Base-by-base conservation (phyloP, 2,329 filamentous ascomycete species). In the Drechslerella coelobrocha region DNA sequence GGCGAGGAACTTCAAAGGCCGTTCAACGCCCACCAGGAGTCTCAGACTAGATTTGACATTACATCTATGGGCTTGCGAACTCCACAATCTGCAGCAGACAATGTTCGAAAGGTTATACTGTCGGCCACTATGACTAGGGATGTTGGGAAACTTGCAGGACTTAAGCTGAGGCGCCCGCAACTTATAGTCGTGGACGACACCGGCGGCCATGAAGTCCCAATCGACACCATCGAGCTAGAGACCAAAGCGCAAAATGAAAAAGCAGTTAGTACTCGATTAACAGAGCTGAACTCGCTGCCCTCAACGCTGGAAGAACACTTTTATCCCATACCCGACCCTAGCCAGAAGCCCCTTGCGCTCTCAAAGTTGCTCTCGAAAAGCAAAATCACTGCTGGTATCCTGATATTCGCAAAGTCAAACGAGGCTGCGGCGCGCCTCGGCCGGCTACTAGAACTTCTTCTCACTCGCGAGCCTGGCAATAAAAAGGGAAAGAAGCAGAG, bases 41-140 rank as follows among this genome's bases (percentile, higher is more conserved):
- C 43, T 1, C 37, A 26, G 21, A 6, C 0, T 21, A 23, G 23
- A 2, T 63, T 71, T 17, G 66, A 77, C 55, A 75, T 39, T 65
- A 79, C 78, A 73, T 47, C 61, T 9, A 21, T 61, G 23, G 60
- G 60, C 26, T 26, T 65, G 17, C 39, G 68, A 26, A 21, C 37
- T 19, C 55, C 50, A 0, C 57, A 23, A 1, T 55, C 80, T 76
- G 73, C 79, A 77, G 76, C 78, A 76, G 39, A 77, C 73, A 73
- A 77, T 74, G 82, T 94, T 2, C 86, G 88, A 54, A 97, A 97
- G 79, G 83, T 97, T 17, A 84, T 97, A 56, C 83, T 97, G 2
- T 96, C 91, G 78, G 94, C 93, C 4, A 97, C 93, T 0, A 91
- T 97, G 86, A 96, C 92, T 1, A 85, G 87, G 63, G 92, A 97